Evolutionary conservation across 116 monocot genomes (phyloP), one percentile per base, ranked within the genome.

Genomic region (Posidonia oceanica): DNA sequence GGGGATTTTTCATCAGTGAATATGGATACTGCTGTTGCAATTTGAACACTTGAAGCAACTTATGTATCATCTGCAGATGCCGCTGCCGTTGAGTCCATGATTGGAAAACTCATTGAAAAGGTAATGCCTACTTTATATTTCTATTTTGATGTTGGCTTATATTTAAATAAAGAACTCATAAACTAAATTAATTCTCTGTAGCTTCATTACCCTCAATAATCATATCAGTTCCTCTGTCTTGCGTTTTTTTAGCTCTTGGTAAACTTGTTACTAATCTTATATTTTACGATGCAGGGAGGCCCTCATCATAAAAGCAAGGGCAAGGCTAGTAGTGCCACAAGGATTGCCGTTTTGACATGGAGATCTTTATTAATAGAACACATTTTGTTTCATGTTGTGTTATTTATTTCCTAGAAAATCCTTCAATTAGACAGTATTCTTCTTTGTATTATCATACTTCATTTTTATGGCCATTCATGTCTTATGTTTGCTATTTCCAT

Each of bases 11-110:
- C 96, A 73, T 91, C 97, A 36, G 97, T 97, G 41, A 97, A 85
- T 71, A 97, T 97, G 92, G 97, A 97, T 76, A 97, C 97, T 74
- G 89, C 97, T 77, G 92, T 92, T 74, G 97, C 97, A 59, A 97
- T 97, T 56, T 81, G 92, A 64, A 97, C 97, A 7, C 85, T 97
- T 51, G 92, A 97, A 85, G 92, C 92, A 29, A 97, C 92, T 22
- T 97, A 92, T 76, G 87, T 83, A 67, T 85, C 82, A 54, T 97
- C 97, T n/a, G 72, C 92, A 78, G 89, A 97, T 77, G 78, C 78
- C 22, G 68, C 77, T 77, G 75, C 87, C 73, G 92, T 92, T 75
- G 89, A 87, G 77, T 70, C 87, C 62, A 81, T 86, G 78, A 92
- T 92, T 38, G 70, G 68, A 40, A 92, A 76, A 68, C 83, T 97